Evolutionary conservation across 495 filamentous ascomycete species (phyloP), one percentile per base, ranked within the genome.

Genomic region (Xanthoparmelia taractica): DNA sequence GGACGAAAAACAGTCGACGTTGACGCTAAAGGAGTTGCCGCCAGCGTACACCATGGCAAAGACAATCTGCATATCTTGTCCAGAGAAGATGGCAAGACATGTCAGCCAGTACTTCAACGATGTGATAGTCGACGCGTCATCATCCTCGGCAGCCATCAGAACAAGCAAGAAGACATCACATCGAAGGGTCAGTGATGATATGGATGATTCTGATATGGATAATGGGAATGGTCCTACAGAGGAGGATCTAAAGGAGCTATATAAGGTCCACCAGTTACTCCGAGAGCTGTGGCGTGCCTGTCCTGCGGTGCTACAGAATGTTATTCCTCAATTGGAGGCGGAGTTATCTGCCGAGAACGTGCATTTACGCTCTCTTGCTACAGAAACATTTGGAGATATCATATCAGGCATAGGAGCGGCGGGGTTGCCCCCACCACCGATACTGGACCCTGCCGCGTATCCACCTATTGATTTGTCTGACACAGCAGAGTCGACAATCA

Each of bases 81-180:
- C 89, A 3, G 94, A 96, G 64, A 90, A 92, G 72, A 97, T 99
- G 93, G 87, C 90, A 1, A 86, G 91, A 57, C 87, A 91, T 67
- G 87, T 97, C 60, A 92, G 91, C 66, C 92, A 95, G 70, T 99
- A 97, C 71, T 99, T 99, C 74, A 94, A 92, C 73, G 91, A 96
- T 63, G 90, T 97, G 29, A 93, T 99, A 60, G 84, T 96, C 54
- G 90, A 96, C 68, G 87, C 89, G 17, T 91, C 93, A 1, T 80
- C 84, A 4, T 69, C 72, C 1, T 73, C 71, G 10, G 68, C 63
- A 38, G 60, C 72, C 18, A 77, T 80, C 25, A 72, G 73, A 7
- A 66, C 70, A 43, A 67, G 58, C 75, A 87, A 79, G 77, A 76
- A 69, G 36, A 50, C 60, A 40, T 70, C 69, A 36, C 69, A 76